These are phyloP conservation scores for Chenopodium album DNA, from an alignment of 148 eudicot genomes.

Conservation along the genomic window DNA sequence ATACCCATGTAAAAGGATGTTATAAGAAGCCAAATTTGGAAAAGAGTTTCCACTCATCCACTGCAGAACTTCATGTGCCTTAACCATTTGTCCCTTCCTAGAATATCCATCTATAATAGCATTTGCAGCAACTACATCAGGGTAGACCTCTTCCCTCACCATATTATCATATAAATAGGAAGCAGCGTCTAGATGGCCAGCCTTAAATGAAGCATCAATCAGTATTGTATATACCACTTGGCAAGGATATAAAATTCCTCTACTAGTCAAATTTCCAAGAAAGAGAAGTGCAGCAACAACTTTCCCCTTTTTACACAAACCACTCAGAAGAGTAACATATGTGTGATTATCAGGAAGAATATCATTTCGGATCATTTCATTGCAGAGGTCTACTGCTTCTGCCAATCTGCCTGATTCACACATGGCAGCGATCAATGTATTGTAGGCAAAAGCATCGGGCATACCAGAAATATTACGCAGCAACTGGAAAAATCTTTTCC, in stretches of 20 bases:
- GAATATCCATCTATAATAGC: constrained; percentile 72
- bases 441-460: constrained; percentile 52
- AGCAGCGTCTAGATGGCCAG: constrained; percentile 50
- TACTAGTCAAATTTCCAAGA: constrained; percentile 38
- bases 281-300: constrained; percentile 59
- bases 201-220: constrained; percentile 61
- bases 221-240: constrained; percentile 53
- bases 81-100: constrained; percentile 51
- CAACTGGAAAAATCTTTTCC: constrained; percentile 45
- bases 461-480: constrained; percentile 49
- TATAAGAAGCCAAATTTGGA: constrained; percentile 73
- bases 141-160: constrained; percentile 39
- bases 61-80: constrained; percentile 42
- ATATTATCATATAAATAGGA: constrained; percentile 56
- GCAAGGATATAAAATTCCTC: constrained; percentile 42
- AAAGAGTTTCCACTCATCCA: constrained; percentile 32
- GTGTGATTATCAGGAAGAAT: constrained; percentile 61
- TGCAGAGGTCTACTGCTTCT: constrained; percentile 48
- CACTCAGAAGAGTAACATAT: constrained; percentile 54
- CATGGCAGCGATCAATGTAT: constrained; percentile 55
- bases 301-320: constrained; percentile 63
- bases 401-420: constrained; percentile 54
- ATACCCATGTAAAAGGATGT: constrained; percentile 78
- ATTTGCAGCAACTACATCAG: constrained; percentile 60
- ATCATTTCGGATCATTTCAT: constrained; percentile 59